Conservation (phyloP, 768 basidiomycete species). For the Plicaturopsis crispa region DNA sequence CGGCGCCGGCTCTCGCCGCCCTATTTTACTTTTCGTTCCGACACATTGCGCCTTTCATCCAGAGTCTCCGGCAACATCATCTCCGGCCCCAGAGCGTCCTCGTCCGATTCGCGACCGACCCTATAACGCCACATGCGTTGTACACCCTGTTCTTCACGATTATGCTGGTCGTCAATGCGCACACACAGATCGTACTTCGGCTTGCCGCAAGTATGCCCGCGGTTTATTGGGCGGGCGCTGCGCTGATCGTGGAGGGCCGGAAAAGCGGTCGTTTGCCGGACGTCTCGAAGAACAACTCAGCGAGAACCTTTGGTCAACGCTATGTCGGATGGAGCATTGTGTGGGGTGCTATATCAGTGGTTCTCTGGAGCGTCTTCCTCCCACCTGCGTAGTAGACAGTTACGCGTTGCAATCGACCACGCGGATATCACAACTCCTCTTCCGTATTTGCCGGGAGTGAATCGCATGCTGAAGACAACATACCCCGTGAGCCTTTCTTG, state of each 20-base stretch:
- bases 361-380: conserved; percentile 80
- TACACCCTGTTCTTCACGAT: conserved; percentile 59
- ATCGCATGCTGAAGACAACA: too few relatives aligned
- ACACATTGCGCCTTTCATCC: too few relatives aligned
- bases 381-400: conserved; percentile 68
- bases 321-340: conserved; percentile 78
- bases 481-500: too few relatives aligned
- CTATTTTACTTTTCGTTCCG: conserved; percentile 34
- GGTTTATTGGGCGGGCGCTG: conserved; percentile 81
- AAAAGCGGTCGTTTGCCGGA: neutral
- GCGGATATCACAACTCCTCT: too few relatives aligned
- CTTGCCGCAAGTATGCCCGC: conserved; percentile 70
- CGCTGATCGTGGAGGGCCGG: conserved; percentile 45
- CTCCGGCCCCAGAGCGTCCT: conserved; percentile 45
- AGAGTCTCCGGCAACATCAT: neutral
- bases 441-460: too few relatives aligned
- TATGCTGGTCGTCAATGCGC: conserved; percentile 69
- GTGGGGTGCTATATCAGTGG: conserved; percentile 65
- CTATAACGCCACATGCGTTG: conserved; percentile 65
- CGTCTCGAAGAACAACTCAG: neutral
- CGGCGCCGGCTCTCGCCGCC: conserved; percentile 57
- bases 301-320: conserved; percentile 29
- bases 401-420: too few relatives aligned
- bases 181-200: conserved; percentile 84
- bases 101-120: too few relatives aligned